Base-by-base conservation (phyloP, 75 land plant genomes). In the Sequoia sempervirens region DNA sequence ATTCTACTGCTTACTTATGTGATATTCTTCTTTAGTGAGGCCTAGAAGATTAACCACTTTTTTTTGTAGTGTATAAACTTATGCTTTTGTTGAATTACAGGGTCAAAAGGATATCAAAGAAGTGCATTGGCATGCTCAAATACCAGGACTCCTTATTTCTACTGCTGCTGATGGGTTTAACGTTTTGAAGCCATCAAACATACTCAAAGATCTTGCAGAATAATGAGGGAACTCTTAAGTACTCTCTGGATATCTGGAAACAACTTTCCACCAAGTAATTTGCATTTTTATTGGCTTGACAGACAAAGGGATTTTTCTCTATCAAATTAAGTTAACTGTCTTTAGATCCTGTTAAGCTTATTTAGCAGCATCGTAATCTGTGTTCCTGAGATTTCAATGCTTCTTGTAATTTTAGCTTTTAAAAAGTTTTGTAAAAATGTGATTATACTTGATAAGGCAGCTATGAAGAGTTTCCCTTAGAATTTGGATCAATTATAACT, bases 21-120 rank as follows among this genome's bases (percentile, higher is more conserved):
- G 41, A 74, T 18, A 20, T 32, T 5, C 7, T 53, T 54, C 23
- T 18, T 52, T 52, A 23, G 20, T 8, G 11, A 34, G 15, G 43
- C 30, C 18, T 23, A 41, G 40, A 40, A 40, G 37, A n/a, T 5
- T 0, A 26, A 14, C 11, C 20, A 9, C 66, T 30, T 46, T 5
- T 4, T 41, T 26, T 45, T 10, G 11, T 50, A 8, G 28, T 45
- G 47, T n/a, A 41, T 84, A 41, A 45, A 5, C 50, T 46, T 15
- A 3, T 45, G 47, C 37, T 45, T 18, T 76, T 43, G 80, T 75
- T 41, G 45, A 84, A 45, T 84, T 45, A 53, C 95, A 95, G 99
- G 99, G 99, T 32, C 99, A 97, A 84, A 95, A 93, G 73, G 97
- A 95, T 85, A 86, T 97, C 89, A 97, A 97, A 85, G 99, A 97